Percentiles rank a stretch among this genome's conserved stretches.
Evolutionary conservation across 2,329 filamentous ascomycete genomes (phyloP).

Genomic region (Pyrenophora graminea): DNA sequence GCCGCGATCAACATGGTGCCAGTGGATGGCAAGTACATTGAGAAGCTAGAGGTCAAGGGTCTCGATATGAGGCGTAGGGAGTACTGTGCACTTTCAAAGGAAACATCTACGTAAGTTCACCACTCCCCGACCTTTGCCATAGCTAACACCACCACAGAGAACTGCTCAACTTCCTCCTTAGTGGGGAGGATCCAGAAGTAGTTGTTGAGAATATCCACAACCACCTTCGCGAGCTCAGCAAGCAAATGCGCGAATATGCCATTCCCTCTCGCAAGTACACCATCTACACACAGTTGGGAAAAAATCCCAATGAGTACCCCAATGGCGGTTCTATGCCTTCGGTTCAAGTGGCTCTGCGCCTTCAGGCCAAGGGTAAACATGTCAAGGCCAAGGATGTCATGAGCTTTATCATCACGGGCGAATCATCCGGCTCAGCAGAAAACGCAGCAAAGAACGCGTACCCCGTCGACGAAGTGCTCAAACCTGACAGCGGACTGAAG

Average conservation of each 20-base stretch:
- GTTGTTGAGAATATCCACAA: constrained; percentile 91
- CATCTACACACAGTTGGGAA: constrained; percentile 97
- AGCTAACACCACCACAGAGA: constrained; percentile 52
- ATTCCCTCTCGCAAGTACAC: constrained; percentile 87
- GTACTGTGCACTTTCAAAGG: constrained; percentile 93
- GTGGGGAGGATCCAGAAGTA: constrained; percentile 86
- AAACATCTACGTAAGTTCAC: constrained; percentile 71
- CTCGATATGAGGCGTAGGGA: constrained; percentile 97
- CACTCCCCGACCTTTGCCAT: neutral
- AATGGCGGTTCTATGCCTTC: constrained; percentile 96
- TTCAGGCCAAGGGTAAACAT: constrained; percentile 82
- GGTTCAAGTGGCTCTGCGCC: constrained; percentile 89
- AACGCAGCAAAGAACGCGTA: constrained; percentile 86
- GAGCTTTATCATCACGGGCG: constrained; percentile 86
- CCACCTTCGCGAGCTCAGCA: constrained; percentile 81
- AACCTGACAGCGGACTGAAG: constrained; percentile 72
- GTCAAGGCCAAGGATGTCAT: constrained; percentile 95
- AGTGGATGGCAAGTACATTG: constrained; percentile 83
- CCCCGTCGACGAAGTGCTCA: constrained; percentile 81
- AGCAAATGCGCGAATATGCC: constrained; percentile 80
- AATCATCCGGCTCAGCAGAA: constrained; percentile 65
- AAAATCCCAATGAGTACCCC: constrained; percentile 89
- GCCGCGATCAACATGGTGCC: constrained; percentile 94
- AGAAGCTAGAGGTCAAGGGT: constrained; percentile 97
- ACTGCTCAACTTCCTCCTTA: constrained; percentile 91